Conservation (phyloP, 208 protist species). For the Trypanosoma congolense region DNA sequence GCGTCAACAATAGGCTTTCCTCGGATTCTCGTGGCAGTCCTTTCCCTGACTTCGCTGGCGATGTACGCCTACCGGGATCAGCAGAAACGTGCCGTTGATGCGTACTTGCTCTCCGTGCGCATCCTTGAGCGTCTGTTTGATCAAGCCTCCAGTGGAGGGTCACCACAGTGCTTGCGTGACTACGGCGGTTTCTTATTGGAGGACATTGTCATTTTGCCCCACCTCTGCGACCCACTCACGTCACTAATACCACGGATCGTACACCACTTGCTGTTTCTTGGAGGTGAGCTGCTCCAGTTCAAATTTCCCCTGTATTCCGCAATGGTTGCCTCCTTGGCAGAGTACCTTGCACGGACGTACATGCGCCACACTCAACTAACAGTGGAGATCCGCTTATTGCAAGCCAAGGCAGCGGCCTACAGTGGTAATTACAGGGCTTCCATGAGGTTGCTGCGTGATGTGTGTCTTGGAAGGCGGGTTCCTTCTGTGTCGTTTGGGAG, state of each 20-base stretch:
- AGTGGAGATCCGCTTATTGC: constrained; percentile 57
- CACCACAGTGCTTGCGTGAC: constrained; percentile 33
- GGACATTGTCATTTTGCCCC: constrained; percentile 27
- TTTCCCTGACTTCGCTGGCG: constrained; percentile 51
- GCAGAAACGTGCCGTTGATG: constrained; percentile 40
- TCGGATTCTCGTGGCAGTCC: constrained; percentile 33
- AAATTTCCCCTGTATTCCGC: constrained; percentile 45
- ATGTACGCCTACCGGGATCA: constrained; percentile 59
- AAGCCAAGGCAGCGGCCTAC: constrained; percentile 50
- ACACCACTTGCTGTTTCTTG: constrained; percentile 47
- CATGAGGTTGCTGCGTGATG: constrained; percentile 43
- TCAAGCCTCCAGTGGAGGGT: constrained; percentile 21
- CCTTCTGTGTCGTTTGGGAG: constrained; percentile 27
- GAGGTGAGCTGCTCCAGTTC: constrained; percentile 39
- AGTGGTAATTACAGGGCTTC: constrained; percentile 52
- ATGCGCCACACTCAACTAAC: constrained; percentile 35
- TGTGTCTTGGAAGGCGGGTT: constrained; percentile 50
- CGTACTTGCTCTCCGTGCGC: constrained; percentile 42
- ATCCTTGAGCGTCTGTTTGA: constrained; percentile 41
- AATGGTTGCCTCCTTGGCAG: constrained; percentile 52
- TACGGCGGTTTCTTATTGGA: constrained; percentile 29
- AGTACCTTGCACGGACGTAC: constrained; percentile 53
- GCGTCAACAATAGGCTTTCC: constrained; percentile 25
- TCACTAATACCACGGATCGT: constrained; percentile 32
- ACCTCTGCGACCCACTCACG: constrained; percentile 24